Evolutionary conservation across 1,284 basidiomycete species (phyloP), one percentile per base, ranked within the genome.

Genomic region (Athelia psychrophila): DNA sequence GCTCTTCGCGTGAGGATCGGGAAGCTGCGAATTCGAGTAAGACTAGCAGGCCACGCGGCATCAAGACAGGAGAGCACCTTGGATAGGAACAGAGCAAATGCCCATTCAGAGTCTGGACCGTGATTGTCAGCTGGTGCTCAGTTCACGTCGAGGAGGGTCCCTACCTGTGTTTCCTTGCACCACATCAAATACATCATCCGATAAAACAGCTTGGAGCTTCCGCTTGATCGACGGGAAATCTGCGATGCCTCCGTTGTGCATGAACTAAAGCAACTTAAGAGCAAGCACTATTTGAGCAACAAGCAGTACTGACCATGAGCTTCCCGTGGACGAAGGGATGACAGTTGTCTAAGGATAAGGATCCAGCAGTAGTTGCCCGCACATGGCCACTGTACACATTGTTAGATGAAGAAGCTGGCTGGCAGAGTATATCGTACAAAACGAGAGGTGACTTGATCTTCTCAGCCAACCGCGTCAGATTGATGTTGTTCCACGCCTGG

Each of bases 371-470:
- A 1, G 91, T 92, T 3, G 93, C 93, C 55, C 93, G 82, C 53
- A 96, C 93, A 73, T 96, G 93, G 1, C 84, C 93, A 70, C 92
- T 93, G 33, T 48, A 27, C 24, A 46, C 15, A 46, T 10, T 6
- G 22, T 27, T n/a, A 46, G 44, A 46, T 24, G 44, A 13, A 9
- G 48, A 30, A 13, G 19, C 24, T 46, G 12, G 12, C 25, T 23
- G 30, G n/a, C 3, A 18, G 16, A 16, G 23, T 6, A 27, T 23
- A 46, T 72, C 86, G 62, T 63, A 93, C 89, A 98, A 98, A 48
- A 97, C 91, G 23, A 98, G 76, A 3, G 93, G 92, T 1, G 91
- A 94, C 65, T 94, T 90, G 70, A 96, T 94, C 75, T 97, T 98
- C 71, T 97, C 94, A 0, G 95, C 95, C 30, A 98, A 69, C 15